Conservation (phyloP, 208 protist genomes). For the Trypanosoma theileri region DNA sequence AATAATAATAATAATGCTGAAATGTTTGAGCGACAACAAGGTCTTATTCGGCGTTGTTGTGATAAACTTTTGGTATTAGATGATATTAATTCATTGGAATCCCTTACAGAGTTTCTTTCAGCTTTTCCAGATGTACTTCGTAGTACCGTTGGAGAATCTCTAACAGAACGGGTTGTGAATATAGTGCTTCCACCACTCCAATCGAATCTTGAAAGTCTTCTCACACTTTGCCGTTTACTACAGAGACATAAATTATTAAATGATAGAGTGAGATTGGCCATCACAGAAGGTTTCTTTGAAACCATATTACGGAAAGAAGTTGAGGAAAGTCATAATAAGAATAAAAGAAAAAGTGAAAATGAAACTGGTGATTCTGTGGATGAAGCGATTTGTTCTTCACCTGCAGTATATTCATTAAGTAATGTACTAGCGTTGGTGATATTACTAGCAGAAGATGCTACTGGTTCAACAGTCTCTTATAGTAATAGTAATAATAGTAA, state of each 20-base stretch:
- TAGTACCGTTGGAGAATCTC: constrained; percentile 34
- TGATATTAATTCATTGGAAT: constrained; percentile 44
- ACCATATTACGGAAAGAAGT: constrained; percentile 3
- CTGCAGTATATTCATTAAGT: constrained; percentile 10
- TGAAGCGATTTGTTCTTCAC: not conserved
- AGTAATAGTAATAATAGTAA: not conserved
- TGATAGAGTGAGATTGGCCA: constrained; percentile 14
- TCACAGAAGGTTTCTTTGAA: constrained; percentile 35
- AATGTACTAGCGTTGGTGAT: constrained; percentile 22
- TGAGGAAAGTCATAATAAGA: not conserved
- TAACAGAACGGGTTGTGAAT: constrained; percentile 48
- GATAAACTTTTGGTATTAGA: constrained; percentile 66
- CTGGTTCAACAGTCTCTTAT: not conserved
- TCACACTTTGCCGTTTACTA: constrained; percentile 35
- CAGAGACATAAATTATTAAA: constrained; percentile 42
- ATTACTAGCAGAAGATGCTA: constrained; percentile 3
- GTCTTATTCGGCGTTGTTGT: constrained; percentile 47
- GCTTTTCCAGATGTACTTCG: constrained; percentile 54
- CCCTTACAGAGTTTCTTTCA: constrained; percentile 53
- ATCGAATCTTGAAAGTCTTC: constrained; percentile 32
- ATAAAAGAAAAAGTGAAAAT: too few species aligned
- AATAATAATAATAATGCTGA: not conserved
- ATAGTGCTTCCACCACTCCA: constrained; percentile 37
- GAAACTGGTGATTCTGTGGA: too few species aligned
- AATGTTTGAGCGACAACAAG: constrained; percentile 20